phyloP scores from a whole-genome alignment of 1,139 yeast genomes.

The Geotrichum aggregatum region DNA sequence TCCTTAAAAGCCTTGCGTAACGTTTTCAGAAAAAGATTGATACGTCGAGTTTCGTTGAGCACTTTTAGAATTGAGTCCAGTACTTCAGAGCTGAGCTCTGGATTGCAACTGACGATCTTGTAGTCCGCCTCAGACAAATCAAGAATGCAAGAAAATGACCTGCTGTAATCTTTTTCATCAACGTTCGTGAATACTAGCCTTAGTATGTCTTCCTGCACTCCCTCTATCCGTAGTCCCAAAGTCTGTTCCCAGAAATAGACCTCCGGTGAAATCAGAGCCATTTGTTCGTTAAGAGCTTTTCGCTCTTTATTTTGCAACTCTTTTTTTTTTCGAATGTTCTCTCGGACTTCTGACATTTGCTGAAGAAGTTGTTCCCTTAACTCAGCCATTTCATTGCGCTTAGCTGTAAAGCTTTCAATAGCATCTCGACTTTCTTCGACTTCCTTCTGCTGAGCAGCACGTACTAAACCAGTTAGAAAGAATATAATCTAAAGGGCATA shows the following conservation, averaged over 20 bases:
- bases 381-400: conserved; percentile 26
- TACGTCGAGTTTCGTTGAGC: conserved; percentile 26
- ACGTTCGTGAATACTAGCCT: conserved; percentile 33
- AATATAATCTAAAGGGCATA: not conserved
- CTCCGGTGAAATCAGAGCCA: conserved; percentile 33
- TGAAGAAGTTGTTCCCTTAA: conserved; percentile 23
- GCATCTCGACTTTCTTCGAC: conserved; percentile 26
- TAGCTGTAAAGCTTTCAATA: conserved; percentile 27
- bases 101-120: conserved; percentile 23
- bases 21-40: conserved; percentile 28
- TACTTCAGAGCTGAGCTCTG: conserved; percentile 22
- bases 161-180: conserved; percentile 28
- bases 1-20: conserved; percentile 22
- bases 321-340: conserved; percentile 21
- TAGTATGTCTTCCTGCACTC: conserved; percentile 32
- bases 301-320: conserved; percentile 18
- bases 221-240: conserved; percentile 34
- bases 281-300: conserved; percentile 28
- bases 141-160: conserved; percentile 30
- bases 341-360: conserved; percentile 24
- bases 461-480: conserved; percentile 11
- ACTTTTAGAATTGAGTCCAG: conserved; percentile 22
- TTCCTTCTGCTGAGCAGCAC: conserved; percentile 28
- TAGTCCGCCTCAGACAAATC: conserved; percentile 33
- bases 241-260: conserved; percentile 33